These are phyloP conservation scores for Morella rubra DNA, from an alignment of 306 rosid species.

Conservation along the genomic window DNA sequence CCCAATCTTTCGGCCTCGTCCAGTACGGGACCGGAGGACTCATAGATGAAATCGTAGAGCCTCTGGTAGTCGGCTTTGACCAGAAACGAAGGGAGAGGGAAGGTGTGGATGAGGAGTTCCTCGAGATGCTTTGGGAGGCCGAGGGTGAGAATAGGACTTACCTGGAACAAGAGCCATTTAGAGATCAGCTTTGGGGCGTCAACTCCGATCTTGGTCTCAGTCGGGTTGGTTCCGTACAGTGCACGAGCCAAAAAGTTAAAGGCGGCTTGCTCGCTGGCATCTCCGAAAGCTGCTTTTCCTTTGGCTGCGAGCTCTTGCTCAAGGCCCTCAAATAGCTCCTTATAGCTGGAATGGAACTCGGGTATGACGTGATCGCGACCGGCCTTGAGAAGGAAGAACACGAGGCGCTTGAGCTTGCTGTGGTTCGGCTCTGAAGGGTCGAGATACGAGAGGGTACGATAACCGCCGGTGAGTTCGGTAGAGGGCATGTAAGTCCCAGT, in stretches of 20 bases:
- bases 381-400: slow-evolving; percentile 68
- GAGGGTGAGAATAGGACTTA: slow-evolving; percentile 51
- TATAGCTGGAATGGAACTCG: slow-evolving; percentile 60
- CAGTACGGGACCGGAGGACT: slow-evolving; percentile 43
- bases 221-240: slow-evolving; percentile 46
- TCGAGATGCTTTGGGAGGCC: slow-evolving; percentile 72
- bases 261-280: slow-evolving; percentile 65
- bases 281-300: slow-evolving; percentile 55
- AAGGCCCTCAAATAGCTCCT: slow-evolving; percentile 45
- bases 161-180: slow-evolving; percentile 68
- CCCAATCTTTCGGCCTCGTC: slow-evolving; percentile 79
- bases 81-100: slow-evolving; percentile 58
- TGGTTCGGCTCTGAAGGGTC: slow-evolving; percentile 87
- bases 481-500: slow-evolving; percentile 89
- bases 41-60: slow-evolving; percentile 72
- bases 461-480: slow-evolving; percentile 79
- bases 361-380: slow-evolving; percentile 59
- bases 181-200: slow-evolving; percentile 62
- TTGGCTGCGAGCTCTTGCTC: slow-evolving; percentile 48
- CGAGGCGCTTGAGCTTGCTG: slow-evolving; percentile 52
- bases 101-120: slow-evolving; percentile 53
- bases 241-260: slow-evolving; percentile 68
- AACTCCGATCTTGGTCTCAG: slow-evolving; percentile 44
- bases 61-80: slow-evolving; percentile 61
- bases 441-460: slow-evolving; percentile 79